phyloP scores from a whole-genome alignment of 257 asterid species.

The Gentiana straminea region DNA sequence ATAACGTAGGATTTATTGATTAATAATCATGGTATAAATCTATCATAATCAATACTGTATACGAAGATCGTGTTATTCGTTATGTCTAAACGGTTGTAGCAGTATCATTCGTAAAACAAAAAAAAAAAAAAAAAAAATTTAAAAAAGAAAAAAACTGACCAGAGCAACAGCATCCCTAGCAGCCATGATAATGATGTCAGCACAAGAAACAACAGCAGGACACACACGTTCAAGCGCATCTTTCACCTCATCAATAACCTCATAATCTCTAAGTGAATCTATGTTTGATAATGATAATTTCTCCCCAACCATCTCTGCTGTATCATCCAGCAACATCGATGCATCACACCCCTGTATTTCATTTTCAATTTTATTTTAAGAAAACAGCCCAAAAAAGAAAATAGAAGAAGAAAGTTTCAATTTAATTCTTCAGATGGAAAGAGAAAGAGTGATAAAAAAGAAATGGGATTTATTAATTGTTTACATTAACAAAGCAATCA shows the following conservation, averaged over 20 bases:
- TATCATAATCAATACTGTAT: too few relatives aligned
- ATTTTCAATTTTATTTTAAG: neutral
- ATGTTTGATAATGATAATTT: slow-evolving; percentile 65
- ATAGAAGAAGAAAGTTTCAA: neutral
- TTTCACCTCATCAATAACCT: slow-evolving; percentile 67
- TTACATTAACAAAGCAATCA: slow-evolving; percentile 90
- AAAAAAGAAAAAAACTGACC: slow-evolving; percentile 23
- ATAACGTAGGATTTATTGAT: too few relatives aligned
- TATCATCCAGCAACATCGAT: slow-evolving; percentile 81
- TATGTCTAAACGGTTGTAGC: too few relatives aligned
- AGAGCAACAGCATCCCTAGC: slow-evolving; percentile 89
- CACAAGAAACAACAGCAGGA: slow-evolving; percentile 81
- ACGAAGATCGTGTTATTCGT: too few relatives aligned
- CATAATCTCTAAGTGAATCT: slow-evolving; percentile 64
- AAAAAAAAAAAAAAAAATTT: too few relatives aligned
- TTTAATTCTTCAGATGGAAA: neutral
- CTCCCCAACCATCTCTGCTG: slow-evolving; percentile 66
- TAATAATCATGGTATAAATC: too few relatives aligned
- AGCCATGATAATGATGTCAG: slow-evolving; percentile 84
- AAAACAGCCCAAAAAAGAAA: neutral
- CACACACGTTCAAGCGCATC: slow-evolving; percentile 57
- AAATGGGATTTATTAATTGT: neutral
- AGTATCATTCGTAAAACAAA: too few relatives aligned
- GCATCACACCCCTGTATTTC: slow-evolving; percentile 79
- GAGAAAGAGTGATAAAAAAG: neutral